Base-by-base conservation (phyloP, 1,284 basidiomycete genomes). In the Naganishia sp. region DNA sequence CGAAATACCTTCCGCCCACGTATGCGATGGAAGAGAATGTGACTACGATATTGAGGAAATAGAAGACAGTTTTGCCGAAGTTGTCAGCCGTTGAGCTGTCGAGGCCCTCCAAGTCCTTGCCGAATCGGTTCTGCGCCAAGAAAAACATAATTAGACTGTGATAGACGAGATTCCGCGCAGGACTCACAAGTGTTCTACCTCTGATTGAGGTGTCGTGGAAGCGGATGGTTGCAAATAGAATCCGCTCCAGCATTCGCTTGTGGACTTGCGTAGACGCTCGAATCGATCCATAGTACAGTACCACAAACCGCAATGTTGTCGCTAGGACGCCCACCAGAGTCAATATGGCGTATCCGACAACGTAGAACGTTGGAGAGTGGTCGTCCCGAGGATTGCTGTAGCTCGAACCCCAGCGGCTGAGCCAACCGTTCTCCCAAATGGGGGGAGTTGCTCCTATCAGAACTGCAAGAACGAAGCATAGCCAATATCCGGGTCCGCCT, bases 181-280 rank as follows among this genome's bases (percentile, higher is more conserved):
- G 6, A 54, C 61, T 32, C 41, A 54, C 63, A 28, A 58, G 54
- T 28, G 35, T 81, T 15, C 92, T 86, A 7, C 93, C 93, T 52
- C 91, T 86, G 56, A 88, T 90, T 3, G 92, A 87, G 0, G 92
- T 96, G 74, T 97, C 94, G 74, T 95, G 94, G 84, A 96, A 96
- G 31, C 93, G 86, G 60, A 96, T 87, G 49, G 92, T 87, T 1
- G 94, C 93, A 72, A 94, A 94, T 1, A 99, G 81, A 11, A 98
- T 88, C 0, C 88, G 81, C 75, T 93, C 88, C 47, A 98, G 83
- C 55, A 99, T 84, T 46, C 87, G 79, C 73, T 87, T 82, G 76
- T 94, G 91, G 5, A 94, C 82, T 18, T 86, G 83, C 1, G 81
- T 82, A 0, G 87, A 89, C 0, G 88, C 88, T 65, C 84, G 83